Base-by-base conservation (phyloP, 495 filamentous ascomycete genomes). In the Neurospora pannonica region DNA sequence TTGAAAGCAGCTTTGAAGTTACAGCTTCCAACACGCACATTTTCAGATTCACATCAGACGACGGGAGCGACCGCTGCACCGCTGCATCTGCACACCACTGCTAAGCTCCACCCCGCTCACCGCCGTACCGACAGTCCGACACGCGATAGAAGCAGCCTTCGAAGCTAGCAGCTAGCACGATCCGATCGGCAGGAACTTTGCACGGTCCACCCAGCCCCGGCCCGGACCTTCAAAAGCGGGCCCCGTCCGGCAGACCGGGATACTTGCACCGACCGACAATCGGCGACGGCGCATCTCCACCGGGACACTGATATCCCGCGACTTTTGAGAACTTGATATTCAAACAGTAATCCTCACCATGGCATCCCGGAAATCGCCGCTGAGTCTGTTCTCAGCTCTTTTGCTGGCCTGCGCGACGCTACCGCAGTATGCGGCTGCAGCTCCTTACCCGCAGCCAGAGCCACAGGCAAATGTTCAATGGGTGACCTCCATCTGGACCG, bases 401-500 rank as follows among this genome's bases (percentile, higher is more conserved):
- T 76, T 82, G 48, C 74, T 81, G 8, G 40, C 78, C 38, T 75
- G 81, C 24, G 70, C 71, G 38, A 38, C 72, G 71, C 70, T 75
- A 34, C 73, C 82, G 17, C 83, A 84, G 74, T n/a, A 70, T 11
- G 79, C 82, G 71, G 76, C 78, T 38, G 84, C 86, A 21, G 71
- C 79, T 38, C 85, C 86, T 1, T 86, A 80, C 71, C 84, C 83
- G 34, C 79, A 77, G 40, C 81, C 82, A 70, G 78, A 80, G 70
- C 71, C 83, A 21, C 75, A 78, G 77, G 82, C 83, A 11, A 78
- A n/a, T 84, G 84, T 60, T 77, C 77, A 7, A 79, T 75, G 70
- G 75, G 28, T 15, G 78, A 74, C 6, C 79, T 94, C 86, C 82
- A 94, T 92, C 70, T 92, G 90, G 13, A 94, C 92, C 15, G 94